Evolutionary conservation across 257 asterid genomes (phyloP).

Genomic region (Avicennia marina): DNA sequence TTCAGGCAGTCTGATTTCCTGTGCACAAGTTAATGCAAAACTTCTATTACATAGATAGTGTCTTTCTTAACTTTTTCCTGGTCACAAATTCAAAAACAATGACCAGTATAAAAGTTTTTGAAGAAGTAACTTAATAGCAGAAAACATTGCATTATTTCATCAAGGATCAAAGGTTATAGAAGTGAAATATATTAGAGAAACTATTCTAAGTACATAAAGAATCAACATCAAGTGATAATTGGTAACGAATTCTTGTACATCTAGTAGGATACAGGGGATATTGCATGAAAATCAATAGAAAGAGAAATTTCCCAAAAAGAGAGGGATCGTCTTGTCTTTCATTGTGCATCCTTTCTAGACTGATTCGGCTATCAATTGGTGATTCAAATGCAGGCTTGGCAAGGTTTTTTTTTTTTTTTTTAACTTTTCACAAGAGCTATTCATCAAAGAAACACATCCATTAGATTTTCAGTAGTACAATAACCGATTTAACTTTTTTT

Average conservation of each 20-base stretch:
- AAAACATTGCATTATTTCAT: neutral
- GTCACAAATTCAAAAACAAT: too few species aligned
- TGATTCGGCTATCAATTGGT: neutral
- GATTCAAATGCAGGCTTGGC: neutral
- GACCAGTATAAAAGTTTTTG: neutral
- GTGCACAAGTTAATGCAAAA: neutral
- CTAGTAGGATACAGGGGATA: neutral
- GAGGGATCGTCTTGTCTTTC: neutral
- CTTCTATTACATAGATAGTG: neutral
- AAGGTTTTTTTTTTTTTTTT: too few species aligned
- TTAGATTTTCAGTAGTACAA: too few species aligned
- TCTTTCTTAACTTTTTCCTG: too few species aligned
- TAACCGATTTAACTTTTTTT: too few species aligned
- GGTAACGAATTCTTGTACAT: neutral
- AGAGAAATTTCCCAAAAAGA: neutral
- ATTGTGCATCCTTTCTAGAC: neutral
- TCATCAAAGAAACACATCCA: too few species aligned
- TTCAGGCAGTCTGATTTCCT: conserved; percentile 6
- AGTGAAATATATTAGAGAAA: neutral
- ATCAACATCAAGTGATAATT: neutral
- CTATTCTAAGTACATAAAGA: neutral
- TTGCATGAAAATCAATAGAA: neutral
- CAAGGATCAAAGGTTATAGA: neutral
- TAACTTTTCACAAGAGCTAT: too few species aligned
- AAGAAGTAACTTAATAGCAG: neutral